A percentile compares a stretch with the other conserved stretches of the same genome.
Evolutionary conservation across 2,329 filamentous ascomycete genomes (phyloP).

Genomic region (Fusarium gaditjirri): DNA sequence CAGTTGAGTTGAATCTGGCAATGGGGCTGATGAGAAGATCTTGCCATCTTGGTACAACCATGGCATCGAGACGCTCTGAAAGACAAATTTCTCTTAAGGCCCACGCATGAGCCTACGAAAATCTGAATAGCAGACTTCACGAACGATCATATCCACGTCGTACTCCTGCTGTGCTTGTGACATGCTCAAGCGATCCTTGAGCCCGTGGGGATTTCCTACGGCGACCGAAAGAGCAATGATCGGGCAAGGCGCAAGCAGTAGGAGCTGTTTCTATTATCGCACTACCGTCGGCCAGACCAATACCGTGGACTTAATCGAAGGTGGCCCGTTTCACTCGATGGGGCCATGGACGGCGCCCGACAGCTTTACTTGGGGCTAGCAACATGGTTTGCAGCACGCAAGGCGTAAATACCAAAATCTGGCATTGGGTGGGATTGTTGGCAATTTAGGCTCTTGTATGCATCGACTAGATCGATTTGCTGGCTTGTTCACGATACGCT

Average conservation of each 20-base stretch:
- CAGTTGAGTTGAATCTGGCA: slow-evolving; percentile 50
- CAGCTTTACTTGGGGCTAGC: slow-evolving; percentile 71
- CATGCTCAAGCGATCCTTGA: slow-evolving; percentile 73
- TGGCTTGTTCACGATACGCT: slow-evolving; percentile 64
- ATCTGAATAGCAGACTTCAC: slow-evolving; percentile 78
- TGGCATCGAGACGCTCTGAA: slow-evolving; percentile 61
- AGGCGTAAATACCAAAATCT: slow-evolving; percentile 81
- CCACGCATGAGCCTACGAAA: slow-evolving; percentile 78
- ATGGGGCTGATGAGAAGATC: background rate
- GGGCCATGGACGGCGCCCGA: slow-evolving; percentile 66
- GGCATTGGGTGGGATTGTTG: slow-evolving; percentile 77
- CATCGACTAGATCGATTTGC: slow-evolving; percentile 80
- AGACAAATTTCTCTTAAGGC: slow-evolving; percentile 59
- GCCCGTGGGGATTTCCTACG: slow-evolving; percentile 78
- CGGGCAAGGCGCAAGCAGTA: slow-evolving; percentile 78
- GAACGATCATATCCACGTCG: slow-evolving; percentile 74
- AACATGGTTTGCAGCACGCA: slow-evolving; percentile 85
- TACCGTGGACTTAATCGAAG: slow-evolving; percentile 85
- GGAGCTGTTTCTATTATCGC: slow-evolving; percentile 80
- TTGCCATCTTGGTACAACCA: slow-evolving; percentile 59
- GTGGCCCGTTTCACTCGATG: slow-evolving; percentile 78
- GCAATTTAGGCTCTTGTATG: slow-evolving; percentile 80
- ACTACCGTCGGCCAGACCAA: slow-evolving; percentile 80
- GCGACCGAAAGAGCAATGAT: slow-evolving; percentile 85
- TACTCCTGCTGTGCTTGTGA: slow-evolving; percentile 72